A percentile compares a stretch with the other conserved stretches of the same genome.
Evolutionary conservation across 768 basidiomycete species (phyloP).

Genomic region (Chiua virens): DNA sequence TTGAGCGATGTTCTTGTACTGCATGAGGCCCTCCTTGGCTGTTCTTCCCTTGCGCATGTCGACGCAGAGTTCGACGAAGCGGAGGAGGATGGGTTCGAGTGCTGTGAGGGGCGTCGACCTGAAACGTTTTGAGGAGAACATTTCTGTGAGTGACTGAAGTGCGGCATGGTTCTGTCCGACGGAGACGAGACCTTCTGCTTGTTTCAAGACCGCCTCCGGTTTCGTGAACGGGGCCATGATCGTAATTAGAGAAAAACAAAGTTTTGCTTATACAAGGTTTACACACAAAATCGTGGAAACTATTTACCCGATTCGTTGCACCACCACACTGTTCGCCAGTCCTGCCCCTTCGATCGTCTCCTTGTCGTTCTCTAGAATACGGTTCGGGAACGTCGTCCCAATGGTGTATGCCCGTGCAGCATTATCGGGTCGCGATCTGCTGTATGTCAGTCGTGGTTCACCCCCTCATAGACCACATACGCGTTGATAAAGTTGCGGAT

Average conservation of each 20-base stretch:
- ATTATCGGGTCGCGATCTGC: conserved; percentile 72
- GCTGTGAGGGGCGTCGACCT: conserved; percentile 84
- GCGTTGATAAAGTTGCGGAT: conserved; percentile 87
- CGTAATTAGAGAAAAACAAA: not conserved
- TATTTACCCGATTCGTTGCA: conserved; percentile 49
- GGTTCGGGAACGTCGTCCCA: conserved; percentile 86
- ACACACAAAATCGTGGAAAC: conserved; percentile 15
- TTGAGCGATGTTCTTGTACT: conserved; percentile 98
- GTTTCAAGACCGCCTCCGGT: conserved; percentile 88
- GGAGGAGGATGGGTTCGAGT: conserved; percentile 93
- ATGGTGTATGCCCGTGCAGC: conserved; percentile 66
- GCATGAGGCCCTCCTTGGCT: conserved; percentile 94
- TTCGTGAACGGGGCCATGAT: conserved; percentile 87
- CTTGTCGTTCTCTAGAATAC: conserved; percentile 59
- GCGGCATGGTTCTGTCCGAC: conserved; percentile 91
- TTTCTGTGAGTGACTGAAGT: conserved; percentile 85
- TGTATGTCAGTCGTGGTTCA: not conserved
- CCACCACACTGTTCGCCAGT: conserved; percentile 78
- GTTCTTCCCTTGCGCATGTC: conserved; percentile 91
- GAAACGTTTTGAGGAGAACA: conserved; percentile 93
- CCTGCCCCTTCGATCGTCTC: conserved; percentile 73
- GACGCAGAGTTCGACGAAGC: conserved; percentile 95
- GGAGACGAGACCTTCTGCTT: conserved; percentile 91
- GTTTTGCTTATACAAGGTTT: not conserved
- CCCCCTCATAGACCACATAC: conserved; percentile 51